Conservation (phyloP, 352 stramenopile species). For the Globisporangium cylindrosporum region DNA sequence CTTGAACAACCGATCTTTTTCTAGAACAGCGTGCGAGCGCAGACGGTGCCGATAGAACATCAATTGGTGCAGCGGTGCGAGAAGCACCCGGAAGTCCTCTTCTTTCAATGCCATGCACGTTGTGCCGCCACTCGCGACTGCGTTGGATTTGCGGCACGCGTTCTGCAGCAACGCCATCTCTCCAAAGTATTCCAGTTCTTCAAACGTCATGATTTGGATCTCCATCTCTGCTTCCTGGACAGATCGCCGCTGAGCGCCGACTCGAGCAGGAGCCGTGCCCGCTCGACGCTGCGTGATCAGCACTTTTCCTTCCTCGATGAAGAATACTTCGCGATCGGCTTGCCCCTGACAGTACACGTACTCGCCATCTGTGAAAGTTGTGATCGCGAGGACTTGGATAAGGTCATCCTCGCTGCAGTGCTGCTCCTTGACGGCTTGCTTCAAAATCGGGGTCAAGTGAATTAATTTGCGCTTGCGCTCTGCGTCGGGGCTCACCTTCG, state of each 20-base stretch:
- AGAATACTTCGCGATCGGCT: conserved; percentile 49
- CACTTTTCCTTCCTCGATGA: conserved; percentile 73
- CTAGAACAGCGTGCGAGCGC: conserved; percentile 47
- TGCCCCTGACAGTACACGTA: conserved; percentile 71
- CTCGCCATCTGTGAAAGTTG: conserved; percentile 46
- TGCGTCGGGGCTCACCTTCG: conserved; percentile 1
- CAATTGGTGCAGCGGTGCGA: conserved; percentile 51
- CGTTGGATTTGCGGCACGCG: conserved; percentile 37
- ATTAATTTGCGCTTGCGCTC: conserved; percentile 55
- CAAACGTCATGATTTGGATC: conserved; percentile 48
- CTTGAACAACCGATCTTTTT: conserved; percentile 66
- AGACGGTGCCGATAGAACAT: conserved; percentile 60
- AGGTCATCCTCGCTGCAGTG: conserved; percentile 45
- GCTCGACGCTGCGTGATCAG: conserved; percentile 54
- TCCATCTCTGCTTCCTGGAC: conserved; percentile 48
- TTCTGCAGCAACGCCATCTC: conserved; percentile 48
- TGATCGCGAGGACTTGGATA: conserved; percentile 29
- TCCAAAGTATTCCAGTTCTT: conserved; percentile 68
- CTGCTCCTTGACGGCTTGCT: conserved; percentile 40
- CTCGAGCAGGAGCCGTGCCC: conserved; percentile 8
- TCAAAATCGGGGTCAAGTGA: conserved; percentile 47
- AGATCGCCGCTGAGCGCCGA: conserved; percentile 30
- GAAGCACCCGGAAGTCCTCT: conserved; percentile 32
- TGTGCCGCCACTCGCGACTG: conserved; percentile 47
- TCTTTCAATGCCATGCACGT: conserved; percentile 48